Conservation (phyloP, 768 basidiomycete species). For the Chalciporus pseudorubinellus region DNA sequence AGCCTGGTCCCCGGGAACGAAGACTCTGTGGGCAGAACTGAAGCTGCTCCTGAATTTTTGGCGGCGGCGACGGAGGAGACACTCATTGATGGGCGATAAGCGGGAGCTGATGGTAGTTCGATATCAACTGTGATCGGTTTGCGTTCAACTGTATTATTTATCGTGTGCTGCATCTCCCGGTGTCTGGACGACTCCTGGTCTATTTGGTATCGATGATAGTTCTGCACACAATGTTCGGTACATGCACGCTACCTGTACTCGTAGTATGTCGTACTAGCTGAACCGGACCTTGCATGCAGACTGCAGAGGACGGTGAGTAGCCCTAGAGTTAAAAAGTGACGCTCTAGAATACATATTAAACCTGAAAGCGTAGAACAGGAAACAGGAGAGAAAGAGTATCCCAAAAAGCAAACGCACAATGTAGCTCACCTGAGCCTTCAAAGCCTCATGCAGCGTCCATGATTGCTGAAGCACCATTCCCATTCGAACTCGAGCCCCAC, state of each 20-base stretch:
- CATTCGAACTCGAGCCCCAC: constrained; percentile 13
- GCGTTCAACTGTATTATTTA: not conserved
- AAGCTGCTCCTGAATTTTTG: not conserved
- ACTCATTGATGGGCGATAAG: constrained; percentile 2
- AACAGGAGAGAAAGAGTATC: not conserved
- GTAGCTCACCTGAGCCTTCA: constrained; percentile 1
- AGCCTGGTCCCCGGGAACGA: not conserved
- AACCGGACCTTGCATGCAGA: too few species aligned
- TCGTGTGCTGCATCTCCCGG: not conserved
- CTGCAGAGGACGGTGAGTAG: not conserved
- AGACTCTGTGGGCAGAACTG: not conserved
- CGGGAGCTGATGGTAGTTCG: not conserved
- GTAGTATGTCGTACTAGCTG: too few species aligned
- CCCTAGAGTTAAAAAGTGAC: not conserved
- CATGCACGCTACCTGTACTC: not conserved
- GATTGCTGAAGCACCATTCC: constrained; percentile 3
- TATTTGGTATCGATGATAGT: not conserved
- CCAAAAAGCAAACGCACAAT: not conserved
- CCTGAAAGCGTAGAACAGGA: not conserved
- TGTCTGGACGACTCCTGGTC: not conserved
- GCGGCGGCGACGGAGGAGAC: constrained; percentile 1
- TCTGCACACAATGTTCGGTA: not conserved
- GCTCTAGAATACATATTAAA: not conserved
- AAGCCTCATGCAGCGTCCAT: constrained; percentile 17
- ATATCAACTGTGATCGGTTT: not conserved